Conservation (phyloP, 495 filamentous ascomycete genomes). For the Penicillium robsamsonii region DNA sequence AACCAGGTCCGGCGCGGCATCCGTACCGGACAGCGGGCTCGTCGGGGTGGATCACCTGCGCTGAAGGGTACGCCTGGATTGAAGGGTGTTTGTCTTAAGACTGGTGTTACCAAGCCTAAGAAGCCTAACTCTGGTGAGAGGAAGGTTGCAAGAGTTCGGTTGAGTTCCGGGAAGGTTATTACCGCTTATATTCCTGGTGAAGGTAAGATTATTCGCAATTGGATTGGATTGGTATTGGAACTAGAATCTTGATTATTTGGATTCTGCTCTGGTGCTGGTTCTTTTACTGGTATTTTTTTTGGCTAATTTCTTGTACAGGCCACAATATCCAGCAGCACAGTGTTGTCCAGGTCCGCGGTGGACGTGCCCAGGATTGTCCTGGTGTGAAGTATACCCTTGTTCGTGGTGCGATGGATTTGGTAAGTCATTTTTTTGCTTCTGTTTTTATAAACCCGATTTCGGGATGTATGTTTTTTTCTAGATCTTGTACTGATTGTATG, state of each 20-base stretch:
- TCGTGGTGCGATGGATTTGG: slow-evolving; percentile 89
- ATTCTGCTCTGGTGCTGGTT: neutral
- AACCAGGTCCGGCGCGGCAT: slow-evolving; percentile 66
- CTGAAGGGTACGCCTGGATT: slow-evolving; percentile 72
- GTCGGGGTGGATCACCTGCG: slow-evolving; percentile 82
- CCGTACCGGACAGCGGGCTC: slow-evolving; percentile 69
- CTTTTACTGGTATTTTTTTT: neutral
- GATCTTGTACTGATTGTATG: slow-evolving; percentile 4
- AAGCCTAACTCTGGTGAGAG: slow-evolving; percentile 97
- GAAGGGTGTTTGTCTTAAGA: slow-evolving; percentile 94
- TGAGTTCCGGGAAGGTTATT: slow-evolving; percentile 83
- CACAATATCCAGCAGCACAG: slow-evolving; percentile 99
- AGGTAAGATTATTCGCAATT: slow-evolving; percentile 47
- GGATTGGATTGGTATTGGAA: slow-evolving; percentile 1
- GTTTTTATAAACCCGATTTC: neutral
- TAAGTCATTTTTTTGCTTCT: slow-evolving; percentile 46
- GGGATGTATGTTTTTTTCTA: neutral
- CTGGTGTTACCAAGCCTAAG: slow-evolving; percentile 89
- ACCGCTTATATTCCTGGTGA: slow-evolving; percentile 94
- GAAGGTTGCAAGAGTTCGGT: slow-evolving; percentile 82
- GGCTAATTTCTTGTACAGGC: slow-evolving; percentile 45
- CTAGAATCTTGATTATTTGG: neutral
- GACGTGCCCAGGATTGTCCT: slow-evolving; percentile 92
- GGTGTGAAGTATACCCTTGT: slow-evolving; percentile 96
- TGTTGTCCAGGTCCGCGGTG: slow-evolving; percentile 90